A percentile compares a stretch with the other conserved stretches of the same genome.
Evolutionary conservation across 2,329 filamentous ascomycete species (phyloP).

Genomic region (Sclerotinia glacialis): DNA sequence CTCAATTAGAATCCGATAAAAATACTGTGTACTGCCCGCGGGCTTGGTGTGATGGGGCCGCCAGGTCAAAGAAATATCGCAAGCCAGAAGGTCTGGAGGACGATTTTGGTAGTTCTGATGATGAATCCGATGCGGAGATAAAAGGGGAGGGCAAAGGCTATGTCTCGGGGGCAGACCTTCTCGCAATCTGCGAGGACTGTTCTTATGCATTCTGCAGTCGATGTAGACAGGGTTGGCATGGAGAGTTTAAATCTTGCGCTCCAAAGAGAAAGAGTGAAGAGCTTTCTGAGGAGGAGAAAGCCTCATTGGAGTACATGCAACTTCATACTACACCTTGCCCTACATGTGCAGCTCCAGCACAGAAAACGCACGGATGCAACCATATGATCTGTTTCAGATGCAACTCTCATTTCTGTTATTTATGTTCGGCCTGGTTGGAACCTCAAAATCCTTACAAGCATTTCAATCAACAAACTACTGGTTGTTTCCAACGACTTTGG

Average conservation of each 20-base stretch:
- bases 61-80: slow-evolving; percentile 69
- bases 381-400: slow-evolving; percentile 95
- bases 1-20: slow-evolving; percentile 86
- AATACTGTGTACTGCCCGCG: slow-evolving; percentile 90
- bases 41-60: slow-evolving; percentile 87
- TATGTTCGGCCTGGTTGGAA: slow-evolving; percentile 84
- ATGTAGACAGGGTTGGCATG: slow-evolving; percentile 81
- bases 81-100: slow-evolving; percentile 67
- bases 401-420: slow-evolving; percentile 89
- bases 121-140: slow-evolving; percentile 45
- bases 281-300: slow-evolving; percentile 79
- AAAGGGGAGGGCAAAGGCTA: slow-evolving; percentile 27
- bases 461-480: slow-evolving; percentile 69
- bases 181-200: slow-evolving; percentile 87
- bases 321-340: slow-evolving; percentile 84
- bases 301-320: slow-evolving; percentile 78
- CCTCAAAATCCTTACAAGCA: slow-evolving; percentile 81
- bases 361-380: slow-evolving; percentile 93
- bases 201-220: slow-evolving; percentile 79
- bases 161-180: slow-evolving; percentile 53
- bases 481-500: slow-evolving; percentile 85
- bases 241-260: slow-evolving; percentile 70
- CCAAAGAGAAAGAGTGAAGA: slow-evolving; percentile 65
- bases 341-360: slow-evolving; percentile 77
- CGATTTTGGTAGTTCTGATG: slow-evolving; percentile 56